Evolutionary conservation across 352 stramenopile genomes (phyloP).

Genomic region (Phytophthora nicotianae): DNA sequence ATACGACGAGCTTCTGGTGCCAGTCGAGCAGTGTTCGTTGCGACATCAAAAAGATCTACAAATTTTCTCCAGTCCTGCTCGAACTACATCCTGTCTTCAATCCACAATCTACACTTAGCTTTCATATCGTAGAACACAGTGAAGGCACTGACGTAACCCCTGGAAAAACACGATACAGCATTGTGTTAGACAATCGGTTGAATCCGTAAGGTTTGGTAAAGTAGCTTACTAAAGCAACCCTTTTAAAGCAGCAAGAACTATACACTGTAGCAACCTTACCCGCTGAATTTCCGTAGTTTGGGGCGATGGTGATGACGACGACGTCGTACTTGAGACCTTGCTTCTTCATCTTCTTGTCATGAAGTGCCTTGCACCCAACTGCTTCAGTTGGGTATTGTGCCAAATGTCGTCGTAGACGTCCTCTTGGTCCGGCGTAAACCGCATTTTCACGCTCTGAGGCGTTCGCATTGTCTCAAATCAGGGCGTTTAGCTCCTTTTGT

Average conservation of each 20-base stretch:
- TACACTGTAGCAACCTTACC: not conserved
- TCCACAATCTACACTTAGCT: not conserved
- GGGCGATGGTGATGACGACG: not conserved
- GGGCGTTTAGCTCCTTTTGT: not conserved
- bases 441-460: not conserved
- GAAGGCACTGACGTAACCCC: not conserved
- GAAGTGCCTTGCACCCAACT: not conserved
- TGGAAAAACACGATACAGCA: not conserved
- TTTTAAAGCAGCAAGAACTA: not conserved
- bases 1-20: not conserved
- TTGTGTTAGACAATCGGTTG: not conserved
- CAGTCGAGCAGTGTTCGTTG: too few species aligned
- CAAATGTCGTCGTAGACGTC: not conserved
- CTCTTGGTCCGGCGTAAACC: not conserved
- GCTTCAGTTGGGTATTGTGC: not conserved
- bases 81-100: not conserved
- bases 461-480: not conserved
- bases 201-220: not conserved
- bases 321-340: not conserved
- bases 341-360: not conserved
- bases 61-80: not conserved
- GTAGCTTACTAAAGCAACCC: not conserved
- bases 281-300: not conserved
- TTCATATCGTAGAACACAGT: not conserved
- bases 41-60: too few species aligned